phyloP scores from a whole-genome alignment of 768 basidiomycete genomes.

The Calvatia gigantea region DNA sequence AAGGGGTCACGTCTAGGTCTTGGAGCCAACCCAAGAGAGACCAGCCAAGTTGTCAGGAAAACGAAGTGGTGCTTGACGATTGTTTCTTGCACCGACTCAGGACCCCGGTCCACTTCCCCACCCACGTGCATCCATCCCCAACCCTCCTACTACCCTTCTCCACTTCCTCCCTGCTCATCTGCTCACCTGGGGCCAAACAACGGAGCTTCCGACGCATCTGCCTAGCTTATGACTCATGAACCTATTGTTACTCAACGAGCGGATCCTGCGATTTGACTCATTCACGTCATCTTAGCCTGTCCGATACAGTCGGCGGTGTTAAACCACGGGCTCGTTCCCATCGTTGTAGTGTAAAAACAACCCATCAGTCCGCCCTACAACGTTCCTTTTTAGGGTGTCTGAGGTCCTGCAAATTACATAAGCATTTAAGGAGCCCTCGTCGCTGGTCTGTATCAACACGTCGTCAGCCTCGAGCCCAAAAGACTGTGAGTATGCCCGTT shows the following conservation, averaged over 20 bases:
- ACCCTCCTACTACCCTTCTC: background rate
- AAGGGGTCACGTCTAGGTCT: background rate
- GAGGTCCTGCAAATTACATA: constrained; percentile 22
- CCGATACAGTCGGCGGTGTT: background rate
- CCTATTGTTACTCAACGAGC: background rate
- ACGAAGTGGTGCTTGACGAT: constrained; percentile 1
- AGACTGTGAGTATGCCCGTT: constrained; percentile 47
- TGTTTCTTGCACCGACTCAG: background rate
- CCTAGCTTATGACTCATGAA: background rate
- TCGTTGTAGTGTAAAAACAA: background rate
- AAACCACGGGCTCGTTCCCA: no score
- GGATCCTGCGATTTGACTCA: background rate
- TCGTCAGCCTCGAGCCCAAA: constrained; percentile 49
- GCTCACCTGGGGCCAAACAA: no score
- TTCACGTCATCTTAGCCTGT: background rate
- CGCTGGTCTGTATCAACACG: constrained; percentile 27
- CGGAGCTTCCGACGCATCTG: no score
- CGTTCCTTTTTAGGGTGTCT: constrained; percentile 2
- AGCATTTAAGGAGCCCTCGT: constrained; percentile 17
- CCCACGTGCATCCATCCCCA: constrained; percentile 1
- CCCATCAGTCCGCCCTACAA: background rate
- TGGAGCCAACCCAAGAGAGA: background rate
- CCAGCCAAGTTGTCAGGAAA: background rate
- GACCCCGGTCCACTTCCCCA: constrained; percentile 11
- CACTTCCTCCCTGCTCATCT: background rate